phyloP scores from a whole-genome alignment of 1,284 basidiomycete genomes.

The Boletellus deceptivus region DNA sequence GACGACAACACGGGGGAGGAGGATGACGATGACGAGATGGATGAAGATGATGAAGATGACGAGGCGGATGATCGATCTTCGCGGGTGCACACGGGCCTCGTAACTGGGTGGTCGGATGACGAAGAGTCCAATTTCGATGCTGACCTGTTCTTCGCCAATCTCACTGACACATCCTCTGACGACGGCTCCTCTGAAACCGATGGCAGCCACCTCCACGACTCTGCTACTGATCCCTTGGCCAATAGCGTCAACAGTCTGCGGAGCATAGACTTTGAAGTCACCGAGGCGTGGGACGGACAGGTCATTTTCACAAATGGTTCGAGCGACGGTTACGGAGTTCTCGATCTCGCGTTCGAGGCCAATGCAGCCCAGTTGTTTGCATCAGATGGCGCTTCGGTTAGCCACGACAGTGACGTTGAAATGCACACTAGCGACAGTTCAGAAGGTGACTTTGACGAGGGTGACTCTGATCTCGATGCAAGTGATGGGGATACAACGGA shows the following conservation, averaged over 20 bases:
- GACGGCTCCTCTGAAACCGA: constrained; percentile 40
- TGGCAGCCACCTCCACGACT: constrained; percentile 28
- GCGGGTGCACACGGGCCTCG: constrained; percentile 54
- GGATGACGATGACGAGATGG: constrained; percentile 48
- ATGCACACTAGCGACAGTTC: constrained; percentile 42
- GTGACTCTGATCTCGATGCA: constrained; percentile 39
- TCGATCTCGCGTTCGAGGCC: constrained; percentile 59
- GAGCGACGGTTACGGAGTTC: constrained; percentile 47
- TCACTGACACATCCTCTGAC: constrained; percentile 49
- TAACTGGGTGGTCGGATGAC: constrained; percentile 67
- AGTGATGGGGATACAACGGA: constrained; percentile 67
- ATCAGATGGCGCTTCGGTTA: constrained; percentile 38
- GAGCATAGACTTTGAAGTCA: constrained; percentile 55
- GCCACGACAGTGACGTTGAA: constrained; percentile 38
- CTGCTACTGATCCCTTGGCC: constrained; percentile 40
- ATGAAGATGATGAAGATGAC: constrained; percentile 40
- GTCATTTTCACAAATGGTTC: constrained; percentile 66
- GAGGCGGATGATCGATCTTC: constrained; percentile 44
- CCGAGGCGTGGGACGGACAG: constrained; percentile 69
- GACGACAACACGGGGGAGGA: constrained; percentile 48
- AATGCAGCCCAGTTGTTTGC: constrained; percentile 46
- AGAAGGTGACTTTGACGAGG: constrained; percentile 34
- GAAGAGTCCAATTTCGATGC: constrained; percentile 76
- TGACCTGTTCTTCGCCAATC: constrained; percentile 73
- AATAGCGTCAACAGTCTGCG: constrained; percentile 36